Percentiles rank a stretch among this genome's conserved stretches.
These are phyloP conservation scores for Daldinia grandis DNA, from an alignment of 495 filamentous ascomycete species.

Conservation along the genomic window DNA sequence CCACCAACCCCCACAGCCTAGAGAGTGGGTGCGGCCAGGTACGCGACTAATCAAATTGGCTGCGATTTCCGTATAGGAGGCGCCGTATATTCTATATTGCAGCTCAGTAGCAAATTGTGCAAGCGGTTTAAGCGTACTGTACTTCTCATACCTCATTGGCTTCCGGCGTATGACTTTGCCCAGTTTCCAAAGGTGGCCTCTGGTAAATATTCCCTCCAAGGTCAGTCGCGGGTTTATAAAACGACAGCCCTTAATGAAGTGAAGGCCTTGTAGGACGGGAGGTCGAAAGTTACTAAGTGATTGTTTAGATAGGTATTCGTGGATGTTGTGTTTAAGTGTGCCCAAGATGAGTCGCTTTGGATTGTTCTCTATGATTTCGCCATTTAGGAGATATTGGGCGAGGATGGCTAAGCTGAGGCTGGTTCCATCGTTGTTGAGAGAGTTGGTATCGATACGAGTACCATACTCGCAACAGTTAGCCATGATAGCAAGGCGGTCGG, in stretches of 20 bases:
- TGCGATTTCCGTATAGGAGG: constrained; percentile 30
- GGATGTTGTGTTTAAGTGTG: constrained; percentile 36
- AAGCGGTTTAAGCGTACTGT: constrained; percentile 32
- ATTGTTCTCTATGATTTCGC: constrained; percentile 48
- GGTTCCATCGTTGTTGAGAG: constrained; percentile 31
- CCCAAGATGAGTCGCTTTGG: constrained; percentile 8
- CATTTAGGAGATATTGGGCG: constrained; percentile 47
- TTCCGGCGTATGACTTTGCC: constrained; percentile 41
- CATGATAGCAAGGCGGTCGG: constrained; percentile 44
- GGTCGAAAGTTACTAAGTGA: constrained; percentile 41
- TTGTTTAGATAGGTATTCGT: constrained; percentile 40
- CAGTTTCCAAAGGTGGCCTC: constrained; percentile 46
- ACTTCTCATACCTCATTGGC: constrained; percentile 40
- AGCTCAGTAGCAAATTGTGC: constrained; percentile 39
- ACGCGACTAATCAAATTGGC: constrained; percentile 3
- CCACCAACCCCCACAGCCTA: constrained; percentile 2
- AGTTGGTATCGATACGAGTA: constrained; percentile 41
- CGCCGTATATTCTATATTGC: constrained; percentile 32
- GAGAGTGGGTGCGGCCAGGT: background rate
- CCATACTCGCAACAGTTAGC: constrained; percentile 45
- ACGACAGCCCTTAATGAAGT: constrained; percentile 49
- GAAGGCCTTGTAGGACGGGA: constrained; percentile 39
- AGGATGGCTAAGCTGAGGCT: constrained; percentile 48
- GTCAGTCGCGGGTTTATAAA: constrained; percentile 42
- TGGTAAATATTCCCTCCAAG: constrained; percentile 33